Evolutionary conservation across 2,329 filamentous ascomycete genomes (phyloP).

Genomic region (Drechslerella dactyloides): DNA sequence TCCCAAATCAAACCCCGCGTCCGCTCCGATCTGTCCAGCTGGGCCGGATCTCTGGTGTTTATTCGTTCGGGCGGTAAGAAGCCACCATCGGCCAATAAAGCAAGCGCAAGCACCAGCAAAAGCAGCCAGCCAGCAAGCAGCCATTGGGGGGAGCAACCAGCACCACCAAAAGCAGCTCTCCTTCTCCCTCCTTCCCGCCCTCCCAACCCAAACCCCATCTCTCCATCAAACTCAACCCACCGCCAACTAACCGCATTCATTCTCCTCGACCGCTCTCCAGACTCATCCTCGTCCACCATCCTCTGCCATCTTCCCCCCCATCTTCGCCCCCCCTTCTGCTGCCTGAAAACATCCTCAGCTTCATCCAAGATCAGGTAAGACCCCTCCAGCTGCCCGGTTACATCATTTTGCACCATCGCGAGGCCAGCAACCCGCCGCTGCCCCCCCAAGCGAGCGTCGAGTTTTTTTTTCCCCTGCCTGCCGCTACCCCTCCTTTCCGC

Average conservation of each 20-base stretch:
- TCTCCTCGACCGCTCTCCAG: conserved; percentile 20
- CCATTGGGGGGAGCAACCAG: too few relatives aligned
- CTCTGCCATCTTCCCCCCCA: conserved; percentile 20
- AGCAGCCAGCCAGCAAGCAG: too few relatives aligned
- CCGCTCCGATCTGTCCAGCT: too few relatives aligned
- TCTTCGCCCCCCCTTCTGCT: neutral
- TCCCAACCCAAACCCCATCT: conserved; percentile 20
- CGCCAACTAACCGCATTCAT: conserved; percentile 46
- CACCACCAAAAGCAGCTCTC: too few relatives aligned
- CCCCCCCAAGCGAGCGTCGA: conserved; percentile 44
- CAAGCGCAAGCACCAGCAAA: too few relatives aligned
- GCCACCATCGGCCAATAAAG: too few relatives aligned
- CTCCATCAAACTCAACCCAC: too few relatives aligned
- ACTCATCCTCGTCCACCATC: neutral
- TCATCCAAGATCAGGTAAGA: conserved; percentile 27
- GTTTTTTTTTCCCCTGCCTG: conserved; percentile 39
- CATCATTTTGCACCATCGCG: conserved; percentile 48
- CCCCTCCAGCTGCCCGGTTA: conserved; percentile 40
- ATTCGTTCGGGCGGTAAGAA: too few relatives aligned
- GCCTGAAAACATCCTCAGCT: conserved; percentile 12
- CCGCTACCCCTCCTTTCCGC: conserved; percentile 50
- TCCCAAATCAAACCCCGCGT: too few relatives aligned
- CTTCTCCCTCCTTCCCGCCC: conserved; percentile 14
- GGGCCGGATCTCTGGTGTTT: too few relatives aligned
- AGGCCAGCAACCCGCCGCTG: conserved; percentile 2